Conservation (phyloP, 2,329 filamentous ascomycete genomes). For the Cytospora piceae region DNA sequence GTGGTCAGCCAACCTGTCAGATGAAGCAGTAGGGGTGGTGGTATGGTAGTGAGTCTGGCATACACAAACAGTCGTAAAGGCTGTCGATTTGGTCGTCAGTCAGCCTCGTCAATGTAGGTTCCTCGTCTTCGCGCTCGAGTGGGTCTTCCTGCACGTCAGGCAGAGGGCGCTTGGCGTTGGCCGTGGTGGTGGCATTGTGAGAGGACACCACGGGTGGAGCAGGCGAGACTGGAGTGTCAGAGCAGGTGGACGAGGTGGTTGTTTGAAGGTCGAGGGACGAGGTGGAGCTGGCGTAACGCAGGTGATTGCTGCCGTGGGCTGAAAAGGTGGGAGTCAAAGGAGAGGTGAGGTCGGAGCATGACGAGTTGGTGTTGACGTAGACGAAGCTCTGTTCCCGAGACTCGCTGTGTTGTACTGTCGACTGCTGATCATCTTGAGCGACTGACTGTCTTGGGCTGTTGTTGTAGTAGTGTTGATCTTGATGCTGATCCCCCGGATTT, state of each 20-base stretch:
- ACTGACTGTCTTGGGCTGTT: not conserved
- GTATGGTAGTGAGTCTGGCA: constrained; percentile 42
- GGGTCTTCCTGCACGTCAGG: constrained; percentile 87
- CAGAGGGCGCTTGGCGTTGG: constrained; percentile 65
- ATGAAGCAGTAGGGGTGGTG: constrained; percentile 3
- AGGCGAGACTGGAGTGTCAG: constrained; percentile 60
- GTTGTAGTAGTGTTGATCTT: not conserved
- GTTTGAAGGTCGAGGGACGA: constrained; percentile 74
- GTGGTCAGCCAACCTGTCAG: constrained; percentile 7
- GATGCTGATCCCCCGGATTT: constrained; percentile 3
- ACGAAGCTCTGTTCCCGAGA: constrained; percentile 23
- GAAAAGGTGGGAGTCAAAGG: constrained; percentile 74
- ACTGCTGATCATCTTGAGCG: constrained; percentile 11
- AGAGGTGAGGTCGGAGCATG: constrained; percentile 68
- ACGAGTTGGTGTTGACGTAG: constrained; percentile 55
- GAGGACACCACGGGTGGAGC: constrained; percentile 43
- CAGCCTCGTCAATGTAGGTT: constrained; percentile 46
- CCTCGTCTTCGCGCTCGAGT: constrained; percentile 67
- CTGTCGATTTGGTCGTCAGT: constrained; percentile 50
- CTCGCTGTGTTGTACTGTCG: constrained; percentile 4
- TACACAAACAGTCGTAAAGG: constrained; percentile 75
- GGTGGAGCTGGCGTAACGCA: constrained; percentile 69
- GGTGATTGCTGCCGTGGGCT: constrained; percentile 51
- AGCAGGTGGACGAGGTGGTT: constrained; percentile 38
- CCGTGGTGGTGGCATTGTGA: constrained; percentile 41